Conservation (phyloP, 75 land plant genomes). For the Pinus albicaulis region DNA sequence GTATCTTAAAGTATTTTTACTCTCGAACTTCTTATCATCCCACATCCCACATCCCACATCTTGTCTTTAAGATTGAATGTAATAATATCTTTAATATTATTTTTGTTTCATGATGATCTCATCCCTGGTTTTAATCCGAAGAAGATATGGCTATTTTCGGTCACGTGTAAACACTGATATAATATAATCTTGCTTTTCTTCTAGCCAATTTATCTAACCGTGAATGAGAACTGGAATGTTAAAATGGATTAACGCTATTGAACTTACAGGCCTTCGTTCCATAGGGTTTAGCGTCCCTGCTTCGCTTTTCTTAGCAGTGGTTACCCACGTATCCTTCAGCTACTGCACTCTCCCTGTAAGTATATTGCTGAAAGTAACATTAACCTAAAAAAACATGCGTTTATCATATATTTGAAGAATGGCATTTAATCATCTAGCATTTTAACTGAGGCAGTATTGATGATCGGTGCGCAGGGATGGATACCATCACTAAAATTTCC, state of each 20-base stretch:
- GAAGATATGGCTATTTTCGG: neutral
- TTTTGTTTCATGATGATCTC: too few relatives aligned
- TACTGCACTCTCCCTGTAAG: slow-evolving; percentile 71
- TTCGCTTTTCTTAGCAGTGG: slow-evolving; percentile 37
- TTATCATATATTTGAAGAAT: neutral
- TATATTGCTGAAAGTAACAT: neutral
- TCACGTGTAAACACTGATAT: neutral
- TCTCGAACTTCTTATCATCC: too few relatives aligned
- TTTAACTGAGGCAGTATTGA: neutral
- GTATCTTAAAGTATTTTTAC: too few relatives aligned
- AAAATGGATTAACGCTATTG: neutral
- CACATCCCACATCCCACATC: too few relatives aligned
- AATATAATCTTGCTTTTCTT: neutral
- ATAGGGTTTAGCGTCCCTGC: slow-evolving; percentile 55
- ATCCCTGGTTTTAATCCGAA: too few relatives aligned
- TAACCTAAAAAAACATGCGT: neutral
- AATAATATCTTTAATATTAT: too few relatives aligned
- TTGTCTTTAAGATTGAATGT: too few relatives aligned
- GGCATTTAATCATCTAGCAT: neutral
- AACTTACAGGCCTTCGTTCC: slow-evolving; percentile 43
- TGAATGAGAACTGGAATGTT: neutral
- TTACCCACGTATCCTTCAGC: slow-evolving; percentile 56
- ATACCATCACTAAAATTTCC: too few relatives aligned
- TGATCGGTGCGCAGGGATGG: neutral
- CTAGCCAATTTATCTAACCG: neutral